phyloP scores from a whole-genome alignment of 2,329 filamentous ascomycete species.

The Fusarium succisae region DNA sequence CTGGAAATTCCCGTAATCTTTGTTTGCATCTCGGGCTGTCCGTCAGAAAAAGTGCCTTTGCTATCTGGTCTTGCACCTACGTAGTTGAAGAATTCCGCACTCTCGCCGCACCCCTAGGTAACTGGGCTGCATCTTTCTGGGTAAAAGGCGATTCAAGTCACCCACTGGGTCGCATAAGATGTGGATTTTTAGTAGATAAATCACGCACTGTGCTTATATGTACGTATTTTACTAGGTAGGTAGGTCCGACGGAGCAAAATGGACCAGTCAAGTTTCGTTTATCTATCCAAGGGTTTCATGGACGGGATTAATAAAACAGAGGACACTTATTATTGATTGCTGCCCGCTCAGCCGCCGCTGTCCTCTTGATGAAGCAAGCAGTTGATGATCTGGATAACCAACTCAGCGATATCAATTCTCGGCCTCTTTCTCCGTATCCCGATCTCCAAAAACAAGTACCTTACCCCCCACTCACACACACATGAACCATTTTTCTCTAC shows the following conservation, averaged over 20 bases:
- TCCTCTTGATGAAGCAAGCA: not conserved
- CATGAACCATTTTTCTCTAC: slow-evolving; percentile 14
- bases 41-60: not conserved
- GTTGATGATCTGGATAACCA: not conserved
- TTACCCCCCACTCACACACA: slow-evolving; percentile 17
- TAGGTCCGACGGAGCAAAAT: slow-evolving; percentile 6
- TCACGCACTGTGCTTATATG: slow-evolving; percentile 30
- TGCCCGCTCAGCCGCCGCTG: not conserved
- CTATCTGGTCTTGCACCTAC: not conserved
- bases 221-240: not conserved
- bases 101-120: not conserved
- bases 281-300: not conserved
- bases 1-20: not conserved
- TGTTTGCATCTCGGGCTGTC: not conserved
- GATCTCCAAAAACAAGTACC: slow-evolving; percentile 1
- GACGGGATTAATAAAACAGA: not conserved
- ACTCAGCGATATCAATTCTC: not conserved
- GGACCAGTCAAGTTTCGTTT: slow-evolving; percentile 9
- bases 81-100: not conserved
- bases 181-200: slow-evolving; percentile 24
- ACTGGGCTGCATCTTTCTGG: not conserved
- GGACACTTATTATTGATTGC: not conserved
- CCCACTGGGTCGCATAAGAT: slow-evolving; percentile 33
- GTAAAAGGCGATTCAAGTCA: slow-evolving; percentile 25
- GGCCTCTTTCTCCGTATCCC: not conserved